Conservation (phyloP, 139 green algal species). For the Yamagishiella unicocca region DNA sequence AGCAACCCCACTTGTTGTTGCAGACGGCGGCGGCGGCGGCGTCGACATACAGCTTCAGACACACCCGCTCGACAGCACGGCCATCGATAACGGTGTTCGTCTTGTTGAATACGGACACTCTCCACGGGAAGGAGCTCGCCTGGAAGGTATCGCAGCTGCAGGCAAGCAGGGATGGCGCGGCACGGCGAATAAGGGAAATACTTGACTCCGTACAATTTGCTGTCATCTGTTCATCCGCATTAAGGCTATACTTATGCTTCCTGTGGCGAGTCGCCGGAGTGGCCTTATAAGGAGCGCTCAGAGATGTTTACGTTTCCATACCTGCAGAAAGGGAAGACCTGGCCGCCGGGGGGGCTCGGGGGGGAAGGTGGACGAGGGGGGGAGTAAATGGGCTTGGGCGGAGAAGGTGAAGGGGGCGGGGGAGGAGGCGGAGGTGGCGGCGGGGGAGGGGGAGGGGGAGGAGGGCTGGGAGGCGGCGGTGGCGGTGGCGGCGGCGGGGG, state of each 20-base stretch:
- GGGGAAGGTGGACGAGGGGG: too few species aligned
- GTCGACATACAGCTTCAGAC: slow-evolving; percentile 40
- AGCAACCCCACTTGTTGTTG: slow-evolving; percentile 6
- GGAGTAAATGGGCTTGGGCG: not conserved
- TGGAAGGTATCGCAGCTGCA: not conserved
- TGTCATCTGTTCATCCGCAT: too few species aligned
- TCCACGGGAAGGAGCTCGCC: not conserved
- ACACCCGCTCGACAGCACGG: not conserved
- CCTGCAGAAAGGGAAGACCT: too few species aligned
- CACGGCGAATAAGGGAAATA: too few species aligned
- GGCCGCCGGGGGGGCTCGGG: too few species aligned
- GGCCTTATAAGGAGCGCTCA: too few species aligned
- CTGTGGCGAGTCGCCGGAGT: too few species aligned
- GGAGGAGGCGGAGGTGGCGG: not conserved
- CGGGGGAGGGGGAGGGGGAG: not conserved
- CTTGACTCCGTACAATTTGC: too few species aligned
- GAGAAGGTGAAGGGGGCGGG: not conserved
- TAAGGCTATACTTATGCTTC: too few species aligned
- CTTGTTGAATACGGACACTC: not conserved
- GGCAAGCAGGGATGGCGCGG: too few species aligned
- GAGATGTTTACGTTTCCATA: too few species aligned
- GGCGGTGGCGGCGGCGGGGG: slow-evolving; percentile 3
- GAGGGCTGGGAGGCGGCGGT: not conserved
- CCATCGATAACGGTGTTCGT: not conserved
- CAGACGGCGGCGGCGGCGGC: not conserved